Evolutionary conservation across 2,329 filamentous ascomycete genomes (phyloP), one percentile per base, ranked within the genome.

Genomic region (Sporothrix mexicana): DNA sequence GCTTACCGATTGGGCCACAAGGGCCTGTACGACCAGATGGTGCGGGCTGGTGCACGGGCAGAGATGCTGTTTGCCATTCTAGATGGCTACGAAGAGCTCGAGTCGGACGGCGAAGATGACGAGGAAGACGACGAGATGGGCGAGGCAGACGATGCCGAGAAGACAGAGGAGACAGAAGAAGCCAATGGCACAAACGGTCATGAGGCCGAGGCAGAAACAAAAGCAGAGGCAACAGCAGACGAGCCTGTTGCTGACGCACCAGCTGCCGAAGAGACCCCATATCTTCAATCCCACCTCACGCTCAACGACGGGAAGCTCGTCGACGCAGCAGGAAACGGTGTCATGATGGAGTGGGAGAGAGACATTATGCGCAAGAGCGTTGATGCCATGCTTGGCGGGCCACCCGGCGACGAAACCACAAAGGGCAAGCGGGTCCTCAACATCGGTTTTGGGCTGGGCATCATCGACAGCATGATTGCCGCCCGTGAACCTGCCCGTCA

Each of bases 311-410:
- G 87, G 75, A 91, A 91, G 74, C 87, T 96, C 2, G 86, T 96
- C 7, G 93, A 96, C 79, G 86, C 88, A 3, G 88, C 90, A 75
- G 87, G 90, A 74, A 97, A 97, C 80, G 93, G 93, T 70, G 93
- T 97, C 62, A 97, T 97, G 94, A 97, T 97, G 94, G 88, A 91
- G 53, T 97, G 94, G 94, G 94, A 97, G 81, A 92, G 91, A 1
- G 89, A 91, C 76, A 96, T 97, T 77, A 97, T 97, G 94, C 88
- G 88, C 74, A 87, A 88, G 69, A 93, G 92, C 71, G 93, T 94
- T 62, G 87, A 91, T 74, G 87, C 88, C 15, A 84, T 97, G 0
- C 84, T 97, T 0, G 61, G 61, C 20, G 84, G 91, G 5, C 9
- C 73, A 75, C 55, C 70, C 79, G 0, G 23, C 30, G 64, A 45